Percentiles rank a stretch among this genome's conserved stretches.
These are phyloP conservation scores for Ogataea populi-albae DNA, from an alignment of 805 yeast species.

Conservation along the genomic window DNA sequence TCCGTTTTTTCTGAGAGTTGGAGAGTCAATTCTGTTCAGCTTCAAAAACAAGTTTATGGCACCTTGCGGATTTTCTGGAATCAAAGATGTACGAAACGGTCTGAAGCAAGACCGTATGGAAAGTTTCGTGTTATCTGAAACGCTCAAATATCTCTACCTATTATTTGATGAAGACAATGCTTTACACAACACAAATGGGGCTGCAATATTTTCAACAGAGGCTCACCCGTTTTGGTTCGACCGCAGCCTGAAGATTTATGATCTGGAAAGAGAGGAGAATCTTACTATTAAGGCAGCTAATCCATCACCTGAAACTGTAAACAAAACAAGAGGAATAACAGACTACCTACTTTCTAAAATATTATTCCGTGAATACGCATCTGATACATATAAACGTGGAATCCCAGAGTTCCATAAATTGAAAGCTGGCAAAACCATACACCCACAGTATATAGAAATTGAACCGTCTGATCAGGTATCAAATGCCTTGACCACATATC, in stretches of 20 bases:
- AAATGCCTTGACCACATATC: neutral
- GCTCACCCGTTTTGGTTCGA: slow-evolving; percentile 88
- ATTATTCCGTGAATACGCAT: neutral
- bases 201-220: slow-evolving; percentile 71
- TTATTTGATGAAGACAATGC: slow-evolving; percentile 71
- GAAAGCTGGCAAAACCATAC: neutral
- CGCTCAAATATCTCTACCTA: slow-evolving; percentile 76
- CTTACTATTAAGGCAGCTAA: slow-evolving; percentile 7
- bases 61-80: slow-evolving; percentile 79
- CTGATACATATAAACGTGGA: too few species aligned
- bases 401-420: neutral
- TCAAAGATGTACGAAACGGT: slow-evolving; percentile 64
- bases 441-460: neutral
- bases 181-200: slow-evolving; percentile 35
- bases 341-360: neutral
- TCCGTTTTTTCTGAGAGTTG: slow-evolving; percentile 76
- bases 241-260: slow-evolving; percentile 24
- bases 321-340: slow-evolving; percentile 1
- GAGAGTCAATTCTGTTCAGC: slow-evolving; percentile 59
- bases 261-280: slow-evolving; percentile 26
- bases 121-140: slow-evolving; percentile 83
- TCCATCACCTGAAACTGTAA: neutral
- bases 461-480: neutral
- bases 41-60: slow-evolving; percentile 51
- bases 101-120: slow-evolving; percentile 80